These are phyloP conservation scores for Cladorrhinum sp. DNA, from an alignment of 2,329 filamentous ascomycete genomes.

Conservation along the genomic window DNA sequence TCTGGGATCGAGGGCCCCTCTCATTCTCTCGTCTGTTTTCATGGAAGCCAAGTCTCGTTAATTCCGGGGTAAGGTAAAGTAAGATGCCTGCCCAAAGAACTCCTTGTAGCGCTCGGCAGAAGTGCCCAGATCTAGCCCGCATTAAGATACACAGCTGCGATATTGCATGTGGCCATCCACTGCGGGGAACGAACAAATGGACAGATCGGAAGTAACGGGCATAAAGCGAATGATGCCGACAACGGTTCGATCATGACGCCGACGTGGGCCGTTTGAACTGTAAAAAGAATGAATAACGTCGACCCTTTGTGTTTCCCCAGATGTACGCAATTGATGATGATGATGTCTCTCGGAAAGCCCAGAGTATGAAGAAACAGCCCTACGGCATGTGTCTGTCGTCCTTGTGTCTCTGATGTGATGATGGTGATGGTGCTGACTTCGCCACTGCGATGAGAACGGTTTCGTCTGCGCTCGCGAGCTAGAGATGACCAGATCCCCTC, in stretches of 20 bases:
- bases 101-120: neutral
- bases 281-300: neutral
- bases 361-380: neutral
- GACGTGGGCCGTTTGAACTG: neutral
- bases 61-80: neutral
- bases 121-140: neutral
- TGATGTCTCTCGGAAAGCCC: neutral
- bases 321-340: neutral
- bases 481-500: conserved; percentile 2
- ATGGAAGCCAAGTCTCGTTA: neutral
- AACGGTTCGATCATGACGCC: neutral
- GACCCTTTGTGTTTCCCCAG: neutral
- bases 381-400: neutral
- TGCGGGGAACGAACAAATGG: neutral
- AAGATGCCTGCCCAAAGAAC: neutral
- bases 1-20: too few species aligned
- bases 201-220: neutral
- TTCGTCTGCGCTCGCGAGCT: neutral
- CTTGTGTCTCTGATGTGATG: neutral
- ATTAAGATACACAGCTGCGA: neutral
- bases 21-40: too few species aligned
- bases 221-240: neutral
- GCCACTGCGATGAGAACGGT: neutral
- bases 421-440: neutral
- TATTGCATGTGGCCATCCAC: neutral